Percentiles rank a stretch among this genome's conserved stretches.
phyloP scores from a whole-genome alignment of 1,284 basidiomycete genomes.

The Meira nashicola region DNA sequence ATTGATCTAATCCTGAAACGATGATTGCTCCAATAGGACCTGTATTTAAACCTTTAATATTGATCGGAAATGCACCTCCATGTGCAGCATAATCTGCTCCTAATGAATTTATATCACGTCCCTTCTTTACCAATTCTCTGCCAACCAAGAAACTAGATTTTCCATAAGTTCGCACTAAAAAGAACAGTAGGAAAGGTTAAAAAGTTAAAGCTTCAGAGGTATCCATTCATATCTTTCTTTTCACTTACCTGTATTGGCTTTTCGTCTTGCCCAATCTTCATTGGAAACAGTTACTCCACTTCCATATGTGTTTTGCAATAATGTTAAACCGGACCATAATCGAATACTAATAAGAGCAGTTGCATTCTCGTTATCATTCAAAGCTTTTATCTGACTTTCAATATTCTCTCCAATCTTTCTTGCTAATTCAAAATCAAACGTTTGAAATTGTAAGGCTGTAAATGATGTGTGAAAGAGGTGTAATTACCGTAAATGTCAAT shows the following conservation, averaged over 20 bases:
- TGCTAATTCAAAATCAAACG: slow-evolving; percentile 1
- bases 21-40: slow-evolving; percentile 25
- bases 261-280: slow-evolving; percentile 31
- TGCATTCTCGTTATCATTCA: not conserved
- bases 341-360: slow-evolving; percentile 32
- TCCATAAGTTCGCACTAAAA: slow-evolving; percentile 16
- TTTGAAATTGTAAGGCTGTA: too few species aligned
- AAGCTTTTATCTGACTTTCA: too few species aligned
- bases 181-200: too few species aligned
- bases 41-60: slow-evolving; percentile 9
- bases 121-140: slow-evolving; percentile 12
- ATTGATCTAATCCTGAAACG: slow-evolving; percentile 30
- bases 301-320: slow-evolving; percentile 28
- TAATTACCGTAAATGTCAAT: too few species aligned
- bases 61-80: slow-evolving; percentile 30
- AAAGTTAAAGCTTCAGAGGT: too few species aligned
- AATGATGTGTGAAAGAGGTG: too few species aligned
- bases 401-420: slow-evolving; percentile 1
- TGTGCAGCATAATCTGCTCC: slow-evolving; percentile 33
- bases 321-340: slow-evolving; percentile 26
- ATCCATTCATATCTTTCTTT: not conserved
- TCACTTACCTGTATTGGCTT: slow-evolving; percentile 26
- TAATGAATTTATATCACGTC: slow-evolving; percentile 29
- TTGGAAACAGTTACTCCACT: slow-evolving; percentile 24
- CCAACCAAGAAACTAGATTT: slow-evolving; percentile 26